Evolutionary conservation across 108 stramenopile species (phyloP).

Genomic region (Schizochytrium sp.): DNA sequence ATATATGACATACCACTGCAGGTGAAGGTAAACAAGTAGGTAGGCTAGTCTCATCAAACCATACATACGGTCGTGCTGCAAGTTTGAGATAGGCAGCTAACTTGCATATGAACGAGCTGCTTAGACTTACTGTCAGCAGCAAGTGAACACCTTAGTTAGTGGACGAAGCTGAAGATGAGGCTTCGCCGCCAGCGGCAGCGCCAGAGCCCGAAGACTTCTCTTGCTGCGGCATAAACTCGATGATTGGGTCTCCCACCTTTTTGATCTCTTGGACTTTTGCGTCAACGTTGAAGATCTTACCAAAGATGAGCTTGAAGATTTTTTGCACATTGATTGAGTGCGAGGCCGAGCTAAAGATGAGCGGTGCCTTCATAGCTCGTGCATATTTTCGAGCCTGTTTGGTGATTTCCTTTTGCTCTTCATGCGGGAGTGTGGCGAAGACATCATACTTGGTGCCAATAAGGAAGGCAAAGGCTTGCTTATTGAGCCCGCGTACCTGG

Average conservation of each 20-base stretch:
- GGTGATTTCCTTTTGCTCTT: constrained; percentile 75
- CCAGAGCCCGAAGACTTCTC: neutral
- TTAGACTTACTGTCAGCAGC: neutral
- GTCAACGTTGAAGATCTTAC: constrained; percentile 71
- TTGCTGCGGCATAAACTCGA: constrained; percentile 65
- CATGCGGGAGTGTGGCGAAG: constrained; percentile 73
- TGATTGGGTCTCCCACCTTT: constrained; percentile 73
- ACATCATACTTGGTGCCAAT: constrained; percentile 81
- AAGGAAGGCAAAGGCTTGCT: constrained; percentile 75
- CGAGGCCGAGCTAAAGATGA: constrained; percentile 73
- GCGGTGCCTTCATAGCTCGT: constrained; percentile 78
- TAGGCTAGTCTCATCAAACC: too few relatives aligned
- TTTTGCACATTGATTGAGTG: constrained; percentile 80
- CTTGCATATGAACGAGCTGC: neutral
- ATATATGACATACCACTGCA: too few relatives aligned
- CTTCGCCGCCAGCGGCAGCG: neutral
- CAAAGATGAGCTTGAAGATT: constrained; percentile 65
- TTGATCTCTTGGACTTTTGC: constrained; percentile 69
- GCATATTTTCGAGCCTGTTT: constrained; percentile 76
- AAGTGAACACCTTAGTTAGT: neutral
- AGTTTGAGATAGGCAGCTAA: neutral
- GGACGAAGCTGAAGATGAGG: neutral
- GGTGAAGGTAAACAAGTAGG: too few relatives aligned
- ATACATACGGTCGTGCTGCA: too few relatives aligned
- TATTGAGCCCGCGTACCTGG: constrained; percentile 74